Percentiles rank a stretch among this genome's conserved stretches.
phyloP scores from a whole-genome alignment of 2,329 filamentous ascomycete genomes.

The Coniochaeta sp. region DNA sequence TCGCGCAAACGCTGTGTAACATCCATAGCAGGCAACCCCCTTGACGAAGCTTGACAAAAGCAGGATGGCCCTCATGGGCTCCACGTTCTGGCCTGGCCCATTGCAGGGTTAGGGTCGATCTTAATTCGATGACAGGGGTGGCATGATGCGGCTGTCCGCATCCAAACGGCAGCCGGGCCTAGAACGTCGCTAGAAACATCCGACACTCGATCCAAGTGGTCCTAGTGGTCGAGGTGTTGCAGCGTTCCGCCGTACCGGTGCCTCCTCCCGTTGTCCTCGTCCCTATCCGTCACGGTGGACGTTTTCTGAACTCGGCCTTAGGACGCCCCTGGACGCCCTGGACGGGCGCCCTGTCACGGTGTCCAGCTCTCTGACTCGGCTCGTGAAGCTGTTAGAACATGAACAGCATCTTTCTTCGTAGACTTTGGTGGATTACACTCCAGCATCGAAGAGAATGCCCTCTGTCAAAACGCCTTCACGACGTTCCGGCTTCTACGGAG shows the following conservation, averaged over 20 bases:
- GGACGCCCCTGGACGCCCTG: too few species aligned
- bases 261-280: too few species aligned
- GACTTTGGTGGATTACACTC: too few species aligned
- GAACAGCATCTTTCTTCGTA: too few species aligned
- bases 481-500: not conserved
- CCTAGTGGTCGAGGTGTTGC: not conserved
- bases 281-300: too few species aligned
- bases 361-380: too few species aligned
- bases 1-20: not conserved
- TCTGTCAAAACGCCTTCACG: not conserved
- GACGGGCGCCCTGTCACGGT: too few species aligned
- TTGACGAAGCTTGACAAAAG: not conserved
- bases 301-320: too few species aligned
- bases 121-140: not conserved
- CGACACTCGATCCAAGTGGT: not conserved
- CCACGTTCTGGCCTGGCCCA: not conserved
- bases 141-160: not conserved
- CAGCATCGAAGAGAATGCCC: too few species aligned
- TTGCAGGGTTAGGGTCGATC: not conserved
- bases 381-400: too few species aligned
- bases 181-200: slow-evolving; percentile 3
- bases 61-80: not conserved
- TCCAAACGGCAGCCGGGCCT: not conserved
- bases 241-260: too few species aligned
- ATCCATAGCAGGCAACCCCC: not conserved